These are phyloP conservation scores for Trypanosoma congolense DNA, from an alignment of 208 protist genomes.

Conservation along the genomic window DNA sequence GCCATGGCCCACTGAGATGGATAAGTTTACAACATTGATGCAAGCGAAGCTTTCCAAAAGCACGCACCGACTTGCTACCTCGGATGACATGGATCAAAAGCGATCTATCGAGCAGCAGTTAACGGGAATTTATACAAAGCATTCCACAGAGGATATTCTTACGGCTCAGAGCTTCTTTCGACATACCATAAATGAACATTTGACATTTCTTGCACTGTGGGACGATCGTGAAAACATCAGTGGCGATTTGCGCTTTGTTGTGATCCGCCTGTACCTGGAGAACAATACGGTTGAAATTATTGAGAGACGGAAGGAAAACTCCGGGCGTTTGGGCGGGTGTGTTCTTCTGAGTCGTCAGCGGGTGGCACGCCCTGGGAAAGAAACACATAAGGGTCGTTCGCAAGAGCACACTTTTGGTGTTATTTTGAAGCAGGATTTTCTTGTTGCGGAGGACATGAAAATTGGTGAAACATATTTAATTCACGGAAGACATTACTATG, in stretches of 20 bases:
- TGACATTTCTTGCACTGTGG: slow-evolving; percentile 84
- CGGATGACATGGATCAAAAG: slow-evolving; percentile 86
- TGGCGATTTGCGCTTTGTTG: slow-evolving; percentile 78
- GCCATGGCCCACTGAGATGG: slow-evolving; percentile 41
- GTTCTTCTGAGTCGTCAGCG: slow-evolving; percentile 77
- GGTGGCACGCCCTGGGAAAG: slow-evolving; percentile 44
- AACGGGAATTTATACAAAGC: slow-evolving; percentile 86
- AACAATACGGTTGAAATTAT: slow-evolving; percentile 78
- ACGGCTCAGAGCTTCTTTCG: slow-evolving; percentile 83
- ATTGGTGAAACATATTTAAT: slow-evolving; percentile 83
- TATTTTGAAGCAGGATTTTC: slow-evolving; percentile 81
- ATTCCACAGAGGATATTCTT: slow-evolving; percentile 78
- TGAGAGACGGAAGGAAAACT: slow-evolving; percentile 66
- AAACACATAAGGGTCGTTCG: slow-evolving; percentile 42
- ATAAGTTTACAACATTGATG: slow-evolving; percentile 32
- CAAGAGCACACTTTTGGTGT: slow-evolving; percentile 87
- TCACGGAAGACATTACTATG: slow-evolving; percentile 75
- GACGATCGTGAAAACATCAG: slow-evolving; percentile 80
- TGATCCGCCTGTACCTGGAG: slow-evolving; percentile 70
- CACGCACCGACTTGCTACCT: slow-evolving; percentile 50
- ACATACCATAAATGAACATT: slow-evolving; percentile 82
- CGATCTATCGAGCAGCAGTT: slow-evolving; percentile 78
- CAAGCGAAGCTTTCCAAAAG: slow-evolving; percentile 17
- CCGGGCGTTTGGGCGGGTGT: slow-evolving; percentile 50
- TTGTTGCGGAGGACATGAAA: slow-evolving; percentile 69